Base-by-base conservation (phyloP, 1,284 basidiomycete species). In the Tilletia indica region DNA sequence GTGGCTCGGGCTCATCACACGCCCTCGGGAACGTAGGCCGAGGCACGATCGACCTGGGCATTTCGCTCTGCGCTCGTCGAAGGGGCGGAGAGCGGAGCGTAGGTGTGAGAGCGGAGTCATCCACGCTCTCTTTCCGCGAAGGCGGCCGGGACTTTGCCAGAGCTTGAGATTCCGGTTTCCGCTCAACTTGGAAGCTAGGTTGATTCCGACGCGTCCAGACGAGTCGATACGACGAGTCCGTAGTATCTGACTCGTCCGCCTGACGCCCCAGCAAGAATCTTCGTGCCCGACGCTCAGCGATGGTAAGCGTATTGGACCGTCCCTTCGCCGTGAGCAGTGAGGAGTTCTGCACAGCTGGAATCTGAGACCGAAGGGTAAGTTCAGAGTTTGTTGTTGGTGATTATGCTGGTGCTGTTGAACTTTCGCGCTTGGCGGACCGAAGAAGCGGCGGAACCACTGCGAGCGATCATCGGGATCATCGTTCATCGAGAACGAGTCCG, bases 251-350 rank as follows among this genome's bases (percentile, higher is more conserved):
- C 16, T 72, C 70, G 39, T 76, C 76, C 2, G 70, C 71, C 2
- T 74, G 71, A 6, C 74, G 71, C 31, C 74, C 75, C 68, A 76
- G 70, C 14, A 70, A 71, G 31, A 72, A 74, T 71, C 73, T 79
- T 9, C 73, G 74, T 9, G 79, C 79, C 56, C 79, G 25, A 9
- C 79, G 73, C 70, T 80, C 77, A 0, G 79, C 79, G 25, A 80
- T 80, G 0, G 78, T 80, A 5, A 68, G 14, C 14, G 54, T 64
- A 31, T 66, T 68, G 0, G 70, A 58, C 21, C 66, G 68, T 2
- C 56, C 42, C 21, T 71, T 68, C 3, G 68, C 34, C 73, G 63
- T 4, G 68, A 69, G 34, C 68, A 68, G 14, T 72, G 64, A 14
- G 73, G 70, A 36, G 66, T 76, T 64, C 71, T 56, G 72, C 72